phyloP scores from a whole-genome alignment of 192 early-diverging fungal species.

The Gaertneriomyces semiglobifer region DNA sequence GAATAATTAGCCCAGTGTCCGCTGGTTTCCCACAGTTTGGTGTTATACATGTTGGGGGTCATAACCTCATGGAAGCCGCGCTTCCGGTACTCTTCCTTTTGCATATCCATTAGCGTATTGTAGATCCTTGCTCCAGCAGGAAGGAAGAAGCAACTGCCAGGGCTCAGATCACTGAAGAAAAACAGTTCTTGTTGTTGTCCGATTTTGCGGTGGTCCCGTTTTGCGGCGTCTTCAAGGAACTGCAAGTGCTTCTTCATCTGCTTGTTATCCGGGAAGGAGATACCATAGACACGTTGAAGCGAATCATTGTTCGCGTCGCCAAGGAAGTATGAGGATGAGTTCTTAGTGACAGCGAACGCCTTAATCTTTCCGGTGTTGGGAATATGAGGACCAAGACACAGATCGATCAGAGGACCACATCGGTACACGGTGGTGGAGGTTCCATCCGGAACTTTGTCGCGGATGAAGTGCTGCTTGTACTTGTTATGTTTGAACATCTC shows the following conservation, averaged over 20 bases:
- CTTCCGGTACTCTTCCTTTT: slow-evolving; percentile 80
- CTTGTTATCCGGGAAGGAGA: slow-evolving; percentile 99
- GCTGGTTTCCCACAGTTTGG: slow-evolving; percentile 92
- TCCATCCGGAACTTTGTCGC: slow-evolving; percentile 85
- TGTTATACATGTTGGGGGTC: slow-evolving; percentile 98
- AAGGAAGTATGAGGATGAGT: slow-evolving; percentile 97
- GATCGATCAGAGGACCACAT: slow-evolving; percentile 96
- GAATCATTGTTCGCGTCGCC: slow-evolving; percentile 97
- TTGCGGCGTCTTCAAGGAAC: slow-evolving; percentile 94
- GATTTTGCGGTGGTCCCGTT: slow-evolving; percentile 95
- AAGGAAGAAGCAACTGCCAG: slow-evolving; percentile 90
- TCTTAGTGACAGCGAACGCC: slow-evolving; percentile 87
- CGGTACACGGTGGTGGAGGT: slow-evolving; percentile 97
- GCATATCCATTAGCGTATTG: slow-evolving; percentile 89
- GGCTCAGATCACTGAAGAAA: slow-evolving; percentile 95
- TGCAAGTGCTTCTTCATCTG: slow-evolving; percentile 93
- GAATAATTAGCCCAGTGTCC: slow-evolving; percentile 97
- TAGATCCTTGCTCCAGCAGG: slow-evolving; percentile 96
- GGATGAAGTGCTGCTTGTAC: slow-evolving; percentile 95
- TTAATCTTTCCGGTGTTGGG: slow-evolving; percentile 92
- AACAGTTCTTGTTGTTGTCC: slow-evolving; percentile 97
- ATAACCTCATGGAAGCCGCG: slow-evolving; percentile 97
- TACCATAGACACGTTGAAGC: slow-evolving; percentile 96
- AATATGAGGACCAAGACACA: slow-evolving; percentile 93
- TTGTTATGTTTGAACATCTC: slow-evolving; percentile 99